These are phyloP conservation scores for Plantago elongata DNA, from an alignment of 257 asterid genomes.

Conservation along the genomic window DNA sequence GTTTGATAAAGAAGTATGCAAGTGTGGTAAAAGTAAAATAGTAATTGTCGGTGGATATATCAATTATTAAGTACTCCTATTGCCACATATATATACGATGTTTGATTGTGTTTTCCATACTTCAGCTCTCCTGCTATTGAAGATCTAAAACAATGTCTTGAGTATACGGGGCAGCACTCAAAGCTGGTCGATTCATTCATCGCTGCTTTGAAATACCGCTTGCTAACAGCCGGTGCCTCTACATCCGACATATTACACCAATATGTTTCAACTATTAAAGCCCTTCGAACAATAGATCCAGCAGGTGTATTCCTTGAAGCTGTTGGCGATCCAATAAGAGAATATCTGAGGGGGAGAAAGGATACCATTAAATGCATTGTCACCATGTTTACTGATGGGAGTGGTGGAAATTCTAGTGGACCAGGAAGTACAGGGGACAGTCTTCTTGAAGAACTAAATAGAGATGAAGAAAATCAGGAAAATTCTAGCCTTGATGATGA, in stretches of 20 bases:
- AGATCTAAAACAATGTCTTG: conserved; percentile 88
- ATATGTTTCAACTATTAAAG: conserved; percentile 89
- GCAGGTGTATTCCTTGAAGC: conserved; percentile 97
- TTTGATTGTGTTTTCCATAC: conserved; percentile 21
- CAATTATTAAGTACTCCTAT: conserved; percentile 1
- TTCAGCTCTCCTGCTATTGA: conserved; percentile 92
- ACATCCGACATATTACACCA: conserved; percentile 92
- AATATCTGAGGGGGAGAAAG: conserved; percentile 91
- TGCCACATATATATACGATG: conserved; percentile 1
- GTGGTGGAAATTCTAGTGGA: conserved; percentile 73
- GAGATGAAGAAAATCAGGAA: conserved; percentile 96
- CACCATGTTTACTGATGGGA: conserved; percentile 98
- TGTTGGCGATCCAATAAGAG: conserved; percentile 95
- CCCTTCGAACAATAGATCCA: conserved; percentile 96
- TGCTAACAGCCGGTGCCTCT: conserved; percentile 97
- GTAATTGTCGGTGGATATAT: not conserved
- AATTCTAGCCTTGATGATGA: conserved; percentile 65
- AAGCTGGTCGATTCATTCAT: conserved; percentile 96
- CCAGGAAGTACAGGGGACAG: conserved; percentile 85
- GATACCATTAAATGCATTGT: conserved; percentile 95
- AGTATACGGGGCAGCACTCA: conserved; percentile 92
- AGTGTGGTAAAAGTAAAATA: not conserved
- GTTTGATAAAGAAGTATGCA: no score
- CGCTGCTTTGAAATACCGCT: conserved; percentile 74
- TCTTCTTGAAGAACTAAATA: conserved; percentile 92